Base-by-base conservation (phyloP, 2,329 filamentous ascomycete genomes). In the Bipolaris zeicola region DNA sequence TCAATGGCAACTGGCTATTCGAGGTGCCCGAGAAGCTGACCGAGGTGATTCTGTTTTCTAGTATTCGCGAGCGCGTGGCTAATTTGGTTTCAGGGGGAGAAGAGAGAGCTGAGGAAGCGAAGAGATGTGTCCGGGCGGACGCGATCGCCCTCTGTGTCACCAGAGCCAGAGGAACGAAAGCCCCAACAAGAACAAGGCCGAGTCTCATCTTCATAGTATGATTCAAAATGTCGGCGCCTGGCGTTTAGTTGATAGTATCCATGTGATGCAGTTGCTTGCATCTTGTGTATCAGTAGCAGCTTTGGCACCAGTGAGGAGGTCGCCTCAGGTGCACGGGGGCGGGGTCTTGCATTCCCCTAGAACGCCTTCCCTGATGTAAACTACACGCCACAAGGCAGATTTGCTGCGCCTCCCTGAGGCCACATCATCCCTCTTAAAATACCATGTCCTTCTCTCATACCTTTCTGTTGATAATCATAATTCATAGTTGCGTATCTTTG, bases 1-100 rank as follows among this genome's bases (percentile, higher is more conserved):
- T 58, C 10, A 43, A 51, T 10, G 58, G 48, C 18, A 61, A 50
- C 4, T 65, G 60, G 60, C 31, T 53, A n/a, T 65, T 65, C 10
- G 62, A 65, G 13, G 47, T 65, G 3, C 62, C 62, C 3, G 48
- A 56, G 13, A 24, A 14, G 7, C 43, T 65, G 45, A 57, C 52
- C 3, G 55, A 63, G 33, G 62, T 61, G 20, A 58, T 54, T 57
- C 4, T n/a, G 5, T 14, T 46, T 20, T 45, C 22, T 8, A n/a
- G 11, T 11, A 8, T 37, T 43, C 20, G 16, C 4, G 20, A 39
- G 43, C 33, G 47, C 22, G 44, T 54, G 46, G 46, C 52, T 61
- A 33, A 61, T 16, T 13, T n/a, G 4, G 20, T 55, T 50, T 52
- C 38, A 62, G 57, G 48, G 39, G 24, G 56, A 64, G 20, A 44